Conservation (phyloP, 305 asterid genomes). For the Solanum hybrid region DNA sequence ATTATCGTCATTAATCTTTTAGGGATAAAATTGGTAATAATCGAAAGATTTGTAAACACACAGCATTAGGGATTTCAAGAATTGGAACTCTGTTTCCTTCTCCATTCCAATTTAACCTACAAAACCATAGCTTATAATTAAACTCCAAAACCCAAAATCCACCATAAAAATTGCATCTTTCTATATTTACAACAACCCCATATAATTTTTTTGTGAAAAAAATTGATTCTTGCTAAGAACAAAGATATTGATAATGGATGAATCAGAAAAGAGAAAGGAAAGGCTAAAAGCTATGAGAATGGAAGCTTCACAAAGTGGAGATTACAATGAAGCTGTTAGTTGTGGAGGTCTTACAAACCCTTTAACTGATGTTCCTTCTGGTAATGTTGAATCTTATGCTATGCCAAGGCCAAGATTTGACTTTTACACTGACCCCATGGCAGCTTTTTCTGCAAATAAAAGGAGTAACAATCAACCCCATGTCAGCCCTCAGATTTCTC, state of each 20-base stretch:
- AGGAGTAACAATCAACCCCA: slow-evolving; percentile 18
- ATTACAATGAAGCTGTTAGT: background rate
- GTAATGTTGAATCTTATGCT: slow-evolving; percentile 1
- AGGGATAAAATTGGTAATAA: background rate
- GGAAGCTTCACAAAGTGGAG: slow-evolving; percentile 42
- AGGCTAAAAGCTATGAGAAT: slow-evolving; percentile 59
- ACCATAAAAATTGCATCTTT: background rate
- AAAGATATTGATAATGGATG: slow-evolving; percentile 38
- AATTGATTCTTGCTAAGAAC: background rate
- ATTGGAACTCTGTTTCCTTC: background rate
- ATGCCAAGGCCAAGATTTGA: slow-evolving; percentile 43
- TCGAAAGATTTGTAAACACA: background rate
- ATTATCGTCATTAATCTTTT: background rate
- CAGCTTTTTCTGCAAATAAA: slow-evolving; percentile 55
- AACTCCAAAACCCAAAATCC: background rate
- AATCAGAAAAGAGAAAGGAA: slow-evolving; percentile 67
- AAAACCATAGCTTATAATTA: background rate
- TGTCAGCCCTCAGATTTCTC: slow-evolving; percentile 28
- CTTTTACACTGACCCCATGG: slow-evolving; percentile 67
- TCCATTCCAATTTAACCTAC: background rate
- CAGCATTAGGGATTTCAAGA: background rate
- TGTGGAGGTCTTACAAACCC: slow-evolving; percentile 52
- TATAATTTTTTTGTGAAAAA: background rate
- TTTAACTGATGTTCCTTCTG: slow-evolving; percentile 27
- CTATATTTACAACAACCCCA: background rate